These are phyloP conservation scores for Blastocystis sp. DNA, from an alignment of 352 stramenopile genomes.

Conservation along the genomic window DNA sequence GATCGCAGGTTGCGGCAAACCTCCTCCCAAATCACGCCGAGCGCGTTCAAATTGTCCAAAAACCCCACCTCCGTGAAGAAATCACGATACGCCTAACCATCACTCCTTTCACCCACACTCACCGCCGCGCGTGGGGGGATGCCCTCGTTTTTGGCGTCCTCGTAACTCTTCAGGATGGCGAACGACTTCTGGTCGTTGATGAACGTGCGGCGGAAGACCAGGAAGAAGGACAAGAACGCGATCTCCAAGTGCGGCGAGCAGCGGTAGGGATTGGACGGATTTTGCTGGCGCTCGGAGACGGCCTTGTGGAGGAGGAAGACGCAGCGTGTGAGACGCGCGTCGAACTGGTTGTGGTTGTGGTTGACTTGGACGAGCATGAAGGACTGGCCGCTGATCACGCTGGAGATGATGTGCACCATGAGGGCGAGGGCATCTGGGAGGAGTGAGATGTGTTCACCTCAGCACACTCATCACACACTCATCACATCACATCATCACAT, in stretches of 20 bases:
- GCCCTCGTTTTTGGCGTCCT: conserved; percentile 10
- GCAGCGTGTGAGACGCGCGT: background rate
- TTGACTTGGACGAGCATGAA: conserved; percentile 62
- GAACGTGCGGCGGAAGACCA: conserved; percentile 59
- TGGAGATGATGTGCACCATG: conserved; percentile 53
- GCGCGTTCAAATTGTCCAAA: background rate
- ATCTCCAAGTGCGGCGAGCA: conserved; percentile 14
- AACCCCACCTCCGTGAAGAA: conserved; percentile 53
- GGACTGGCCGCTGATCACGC: conserved; percentile 45
- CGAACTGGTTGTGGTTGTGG: conserved; percentile 29
- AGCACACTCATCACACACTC: background rate
- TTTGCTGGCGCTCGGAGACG: background rate
- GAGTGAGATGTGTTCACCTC: background rate
- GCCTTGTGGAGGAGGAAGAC: conserved; percentile 22
- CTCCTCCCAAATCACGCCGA: conserved; percentile 57
- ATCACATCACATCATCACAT: background rate
- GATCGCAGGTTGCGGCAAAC: conserved; percentile 33
- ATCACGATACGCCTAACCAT: conserved; percentile 39
- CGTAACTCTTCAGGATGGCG: conserved; percentile 35
- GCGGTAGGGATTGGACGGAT: background rate
- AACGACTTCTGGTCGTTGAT: conserved; percentile 61
- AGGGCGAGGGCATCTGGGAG: background rate
- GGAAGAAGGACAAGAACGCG: conserved; percentile 59
- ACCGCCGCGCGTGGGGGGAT: background rate
- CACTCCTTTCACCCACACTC: background rate